These are phyloP conservation scores for Magnolia changhungtana DNA, from an alignment of 164 flowering plant species.

Conservation along the genomic window DNA sequence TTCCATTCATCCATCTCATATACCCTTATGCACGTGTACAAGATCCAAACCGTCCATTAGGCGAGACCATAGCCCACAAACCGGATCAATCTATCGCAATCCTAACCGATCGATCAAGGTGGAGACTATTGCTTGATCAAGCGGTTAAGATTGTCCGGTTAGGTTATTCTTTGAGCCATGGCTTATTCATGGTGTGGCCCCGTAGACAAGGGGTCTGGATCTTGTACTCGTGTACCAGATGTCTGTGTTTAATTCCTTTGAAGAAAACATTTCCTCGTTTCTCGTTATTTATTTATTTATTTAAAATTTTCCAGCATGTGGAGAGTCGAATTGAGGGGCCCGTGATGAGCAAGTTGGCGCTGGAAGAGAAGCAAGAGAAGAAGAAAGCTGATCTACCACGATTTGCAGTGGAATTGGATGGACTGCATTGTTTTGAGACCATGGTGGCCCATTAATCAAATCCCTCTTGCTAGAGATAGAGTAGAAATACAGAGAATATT, in stretches of 20 bases:
- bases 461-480: background rate
- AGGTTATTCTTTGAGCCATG: background rate
- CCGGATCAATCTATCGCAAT: too few relatives aligned
- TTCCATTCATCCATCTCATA: background rate
- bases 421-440: constrained; percentile 41
- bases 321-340: constrained; percentile 6
- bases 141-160: too few relatives aligned
- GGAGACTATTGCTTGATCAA: too few relatives aligned
- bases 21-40: too few relatives aligned
- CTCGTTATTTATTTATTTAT: background rate
- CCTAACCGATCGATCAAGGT: too few relatives aligned
- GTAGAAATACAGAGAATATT: background rate
- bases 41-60: too few relatives aligned
- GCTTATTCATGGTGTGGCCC: background rate
- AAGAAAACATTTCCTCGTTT: background rate
- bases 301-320: constrained; percentile 10
- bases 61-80: too few relatives aligned
- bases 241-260: background rate
- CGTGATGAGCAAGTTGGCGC: background rate
- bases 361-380: constrained; percentile 4
- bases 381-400: constrained; percentile 17
- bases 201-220: too few relatives aligned
- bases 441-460: constrained; percentile 20
- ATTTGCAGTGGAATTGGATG: constrained; percentile 42
- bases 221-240: background rate